Evolutionary conservation across 140 eudicot species (phyloP).

Genomic region (Ambrosia hybrid): DNA sequence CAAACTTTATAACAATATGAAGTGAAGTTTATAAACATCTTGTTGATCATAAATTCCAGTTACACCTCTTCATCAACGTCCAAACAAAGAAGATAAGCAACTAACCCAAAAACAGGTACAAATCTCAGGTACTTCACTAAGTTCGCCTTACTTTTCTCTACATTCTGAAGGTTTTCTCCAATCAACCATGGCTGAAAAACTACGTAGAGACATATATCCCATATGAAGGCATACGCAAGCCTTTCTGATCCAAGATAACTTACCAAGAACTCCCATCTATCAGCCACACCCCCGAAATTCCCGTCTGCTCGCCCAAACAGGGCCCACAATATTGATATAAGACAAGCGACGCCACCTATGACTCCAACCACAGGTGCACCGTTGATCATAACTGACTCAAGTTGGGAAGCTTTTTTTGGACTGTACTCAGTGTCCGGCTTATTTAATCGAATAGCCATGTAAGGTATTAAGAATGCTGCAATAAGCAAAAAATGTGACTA

Average conservation of each 20-base stretch:
- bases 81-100: conserved; percentile 73
- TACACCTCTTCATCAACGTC: conserved; percentile 54
- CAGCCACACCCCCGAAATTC: conserved; percentile 55
- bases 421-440: conserved; percentile 43
- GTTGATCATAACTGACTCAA: conserved; percentile 57
- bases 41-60: conserved; percentile 4
- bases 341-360: conserved; percentile 58
- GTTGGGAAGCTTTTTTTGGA: conserved; percentile 60
- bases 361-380: conserved; percentile 73
- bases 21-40: conserved; percentile 14
- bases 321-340: conserved; percentile 67
- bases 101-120: conserved; percentile 73
- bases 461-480: conserved; percentile 94
- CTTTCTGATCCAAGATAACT: conserved; percentile 85
- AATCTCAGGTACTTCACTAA: conserved; percentile 60
- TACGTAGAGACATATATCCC: conserved; percentile 82
- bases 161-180: conserved; percentile 75
- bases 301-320: conserved; percentile 75
- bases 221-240: conserved; percentile 90
- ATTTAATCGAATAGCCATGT: conserved; percentile 91
- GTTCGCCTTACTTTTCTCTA: conserved; percentile 43
- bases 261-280: conserved; percentile 66
- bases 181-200: conserved; percentile 97
- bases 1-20: conserved; percentile 17
- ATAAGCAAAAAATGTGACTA: not conserved